Percentiles rank a stretch among this genome's conserved stretches.
Evolutionary conservation across 257 asterid genomes (phyloP).

Genomic region (Nemophila menziesii): DNA sequence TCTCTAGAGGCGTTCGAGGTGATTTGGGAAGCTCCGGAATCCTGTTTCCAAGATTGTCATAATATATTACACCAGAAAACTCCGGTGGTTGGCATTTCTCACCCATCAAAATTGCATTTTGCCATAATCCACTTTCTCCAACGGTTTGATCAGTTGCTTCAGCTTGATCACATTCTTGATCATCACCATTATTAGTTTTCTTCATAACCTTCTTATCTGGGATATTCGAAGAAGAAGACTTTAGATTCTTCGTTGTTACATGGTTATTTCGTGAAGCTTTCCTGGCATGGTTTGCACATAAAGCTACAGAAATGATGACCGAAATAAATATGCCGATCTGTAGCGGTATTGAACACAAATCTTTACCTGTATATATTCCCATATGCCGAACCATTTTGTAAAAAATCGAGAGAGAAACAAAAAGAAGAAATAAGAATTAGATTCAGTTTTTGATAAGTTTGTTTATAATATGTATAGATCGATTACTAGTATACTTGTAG

Average conservation of each 20-base stretch:
- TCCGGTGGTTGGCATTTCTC: slow-evolving; percentile 78
- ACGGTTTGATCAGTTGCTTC: slow-evolving; percentile 1
- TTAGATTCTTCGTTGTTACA: slow-evolving; percentile 8
- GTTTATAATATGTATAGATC: too few relatives aligned
- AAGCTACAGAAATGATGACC: slow-evolving; percentile 32
- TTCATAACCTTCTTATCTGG: slow-evolving; percentile 29
- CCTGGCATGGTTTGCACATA: slow-evolving; percentile 52
- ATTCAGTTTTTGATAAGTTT: too few relatives aligned
- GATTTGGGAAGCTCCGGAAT: slow-evolving; percentile 74
- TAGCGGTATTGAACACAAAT: slow-evolving; percentile 25
- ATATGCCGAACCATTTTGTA: slow-evolving; percentile 46
- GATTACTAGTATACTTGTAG: too few relatives aligned
- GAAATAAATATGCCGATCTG: slow-evolving; percentile 51
- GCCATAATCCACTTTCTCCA: slow-evolving; percentile 61
- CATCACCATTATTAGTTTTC: slow-evolving; percentile 22
- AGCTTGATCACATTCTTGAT: neutral
- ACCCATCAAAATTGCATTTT: slow-evolving; percentile 72
- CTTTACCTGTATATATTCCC: slow-evolving; percentile 13
- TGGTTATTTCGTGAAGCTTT: slow-evolving; percentile 9
- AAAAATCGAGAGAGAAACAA: too few relatives aligned
- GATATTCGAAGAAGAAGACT: slow-evolving; percentile 13
- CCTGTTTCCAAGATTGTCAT: slow-evolving; percentile 58
- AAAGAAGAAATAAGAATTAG: too few relatives aligned
- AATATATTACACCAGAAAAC: slow-evolving; percentile 61
- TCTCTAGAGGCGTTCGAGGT: slow-evolving; percentile 22